Base-by-base conservation (phyloP, 495 filamentous ascomycete species). In the Aspergillus ostianus region DNA sequence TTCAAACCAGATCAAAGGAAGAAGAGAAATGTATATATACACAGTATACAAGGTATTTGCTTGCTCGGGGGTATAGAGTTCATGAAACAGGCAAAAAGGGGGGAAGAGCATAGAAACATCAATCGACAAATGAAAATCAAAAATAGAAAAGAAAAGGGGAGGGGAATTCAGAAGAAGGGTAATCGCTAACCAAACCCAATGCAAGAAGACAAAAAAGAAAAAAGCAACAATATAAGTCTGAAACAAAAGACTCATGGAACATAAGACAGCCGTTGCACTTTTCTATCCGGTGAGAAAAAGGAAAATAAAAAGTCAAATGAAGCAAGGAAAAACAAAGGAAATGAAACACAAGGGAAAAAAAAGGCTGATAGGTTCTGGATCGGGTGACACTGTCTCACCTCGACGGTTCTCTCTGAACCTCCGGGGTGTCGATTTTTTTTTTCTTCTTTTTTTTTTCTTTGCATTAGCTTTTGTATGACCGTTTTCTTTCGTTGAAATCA, bases 301-400 rank as follows among this genome's bases (percentile, higher is more conserved):
- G 44, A 45, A 13, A 15, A 17, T n/a, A n/a, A 21, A 45, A 45
- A 17, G 32, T 36, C 17, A 47, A 18, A 2, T 6, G 18, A 21
- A 45, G 45, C 5, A 29, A 53, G 27, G 18, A 32, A 41, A 53
- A 32, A 53, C 51, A 53, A 41, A 53, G 30, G 26, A 53, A 44
- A 53, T 2, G 18, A 44, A 36, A 32, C 27, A 17, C 27, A 53
- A 53, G 32, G 30, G 19, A 48, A 12, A 6, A 20, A 46, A 45
- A 23, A 55, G 23, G 23, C 0, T 17, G 47, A 26, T 17, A 55
- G 18, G 44, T 2, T 46, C 20, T 26, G 10, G 3, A 7, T 53
- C 3, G n/a, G 8, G 51, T 53, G 18, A 20, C 51, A 53, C 51
- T 12, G 51, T 18, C 41, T 32, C 9, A 41, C 36, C 36, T 41